phyloP scores from a whole-genome alignment of 176 grass and related monocot genomes.

The Poa pratensis region DNA sequence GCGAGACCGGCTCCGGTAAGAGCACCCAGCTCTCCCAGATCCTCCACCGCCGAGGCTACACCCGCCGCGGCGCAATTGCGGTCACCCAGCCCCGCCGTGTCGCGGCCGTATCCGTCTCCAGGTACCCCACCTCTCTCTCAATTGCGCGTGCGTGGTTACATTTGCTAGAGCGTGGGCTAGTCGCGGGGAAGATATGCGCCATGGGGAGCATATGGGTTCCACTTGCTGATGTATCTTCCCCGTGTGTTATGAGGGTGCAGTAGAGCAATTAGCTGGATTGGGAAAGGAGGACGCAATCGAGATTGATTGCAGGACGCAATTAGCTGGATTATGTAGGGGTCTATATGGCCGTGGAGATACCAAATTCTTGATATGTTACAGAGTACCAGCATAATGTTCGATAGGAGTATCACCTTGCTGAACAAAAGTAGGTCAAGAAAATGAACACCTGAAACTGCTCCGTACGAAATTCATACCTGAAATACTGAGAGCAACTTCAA shows the following conservation, averaged over 20 bases:
- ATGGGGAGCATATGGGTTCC: background rate
- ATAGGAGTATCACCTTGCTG: background rate
- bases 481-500: slow-evolving; percentile 9
- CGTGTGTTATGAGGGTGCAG: background rate
- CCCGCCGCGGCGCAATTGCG: slow-evolving; percentile 71
- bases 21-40: slow-evolving; percentile 98
- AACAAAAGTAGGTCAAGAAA: background rate
- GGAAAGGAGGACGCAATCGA: background rate
- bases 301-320: background rate
- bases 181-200: background rate
- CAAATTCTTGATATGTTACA: background rate
- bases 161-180: background rate
- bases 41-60: slow-evolving; percentile 80
- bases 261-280: background rate
- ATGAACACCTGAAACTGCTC: background rate
- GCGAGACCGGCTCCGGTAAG: slow-evolving; percentile 94
- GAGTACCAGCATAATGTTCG: background rate
- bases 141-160: background rate
- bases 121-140: slow-evolving; percentile 29
- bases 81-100: slow-evolving; percentile 93
- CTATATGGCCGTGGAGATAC: slow-evolving; percentile 3
- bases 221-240: background rate
- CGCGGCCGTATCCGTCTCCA: slow-evolving; percentile 87
- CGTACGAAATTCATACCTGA: background rate
- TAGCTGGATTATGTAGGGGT: background rate